Conservation (phyloP, 1,284 basidiomycete genomes). For the Ustilago shanxiensis region DNA sequence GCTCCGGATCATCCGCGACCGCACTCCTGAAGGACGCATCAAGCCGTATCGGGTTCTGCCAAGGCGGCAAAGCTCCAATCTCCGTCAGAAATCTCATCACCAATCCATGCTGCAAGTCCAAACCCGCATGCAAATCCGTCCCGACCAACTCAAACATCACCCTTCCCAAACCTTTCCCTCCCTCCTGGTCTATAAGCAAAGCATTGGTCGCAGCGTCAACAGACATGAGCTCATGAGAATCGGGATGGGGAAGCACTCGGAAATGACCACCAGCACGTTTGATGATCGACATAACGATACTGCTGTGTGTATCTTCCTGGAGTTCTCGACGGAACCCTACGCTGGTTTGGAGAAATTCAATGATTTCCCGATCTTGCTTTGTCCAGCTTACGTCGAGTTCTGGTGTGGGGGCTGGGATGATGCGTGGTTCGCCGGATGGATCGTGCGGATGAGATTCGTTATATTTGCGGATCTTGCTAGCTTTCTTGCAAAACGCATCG, state of each 20-base stretch:
- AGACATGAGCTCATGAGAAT: constrained; percentile 1
- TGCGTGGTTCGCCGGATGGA: constrained; percentile 74
- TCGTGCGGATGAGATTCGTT: constrained; percentile 74
- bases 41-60: constrained; percentile 55
- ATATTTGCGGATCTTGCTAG: constrained; percentile 26
- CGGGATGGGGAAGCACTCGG: constrained; percentile 35
- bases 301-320: constrained; percentile 78
- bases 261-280: constrained; percentile 73
- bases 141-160: constrained; percentile 32
- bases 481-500: constrained; percentile 70
- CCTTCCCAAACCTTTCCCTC: constrained; percentile 8
- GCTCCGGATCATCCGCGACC: constrained; percentile 23
- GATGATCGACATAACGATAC: constrained; percentile 76
- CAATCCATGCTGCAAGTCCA: constrained; percentile 55
- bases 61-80: constrained; percentile 54
- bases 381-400: constrained; percentile 72
- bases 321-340: constrained; percentile 76
- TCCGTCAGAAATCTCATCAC: constrained; percentile 49
- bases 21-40: constrained; percentile 43
- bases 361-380: constrained; percentile 76
- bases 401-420: constrained; percentile 59
- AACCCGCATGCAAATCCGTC: constrained; percentile 23
- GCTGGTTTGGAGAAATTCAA: constrained; percentile 78
- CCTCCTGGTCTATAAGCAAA: constrained; percentile 16
- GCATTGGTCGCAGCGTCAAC: constrained; percentile 14